Evolutionary conservation across 1,139 yeast species (phyloP).

Genomic region (Blastobotrys apis): DNA sequence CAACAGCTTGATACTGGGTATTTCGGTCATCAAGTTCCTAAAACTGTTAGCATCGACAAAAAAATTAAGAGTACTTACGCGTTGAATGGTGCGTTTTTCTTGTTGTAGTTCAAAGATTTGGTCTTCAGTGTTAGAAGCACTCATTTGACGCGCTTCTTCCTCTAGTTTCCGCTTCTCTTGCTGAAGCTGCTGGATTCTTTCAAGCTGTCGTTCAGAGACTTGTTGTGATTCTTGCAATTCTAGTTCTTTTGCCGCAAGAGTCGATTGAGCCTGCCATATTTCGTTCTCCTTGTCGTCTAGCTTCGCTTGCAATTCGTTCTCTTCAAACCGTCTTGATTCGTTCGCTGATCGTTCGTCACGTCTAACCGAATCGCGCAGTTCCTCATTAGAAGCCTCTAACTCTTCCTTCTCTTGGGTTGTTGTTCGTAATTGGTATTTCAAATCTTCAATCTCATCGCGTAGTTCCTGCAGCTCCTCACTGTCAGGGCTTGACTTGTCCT

Average conservation of each 20-base stretch:
- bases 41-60: neutral
- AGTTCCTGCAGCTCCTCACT: conserved; percentile 5
- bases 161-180: conserved; percentile 10
- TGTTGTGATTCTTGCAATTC: conserved; percentile 20
- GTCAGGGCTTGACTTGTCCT: conserved; percentile 21
- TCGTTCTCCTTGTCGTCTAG: conserved; percentile 7
- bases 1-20: conserved; percentile 4
- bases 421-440: conserved; percentile 24
- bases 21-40: conserved; percentile 11
- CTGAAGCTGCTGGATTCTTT: conserved; percentile 15
- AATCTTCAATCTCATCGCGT: conserved; percentile 21
- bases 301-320: conserved; percentile 12
- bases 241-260: conserved; percentile 21
- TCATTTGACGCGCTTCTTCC: neutral
- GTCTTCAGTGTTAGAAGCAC: conserved; percentile 9
- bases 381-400: conserved; percentile 27
- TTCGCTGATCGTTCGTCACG: neutral
- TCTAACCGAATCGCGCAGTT: conserved; percentile 20
- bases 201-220: conserved; percentile 16
- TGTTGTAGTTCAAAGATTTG: conserved; percentile 16
- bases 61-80: too few relatives aligned
- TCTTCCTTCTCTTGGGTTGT: conserved; percentile 20
- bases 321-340: neutral
- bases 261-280: conserved; percentile 21
- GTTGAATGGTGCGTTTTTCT: conserved; percentile 11